Base-by-base conservation (phyloP, 164 flowering plant genomes). In the Magnolia kwangsiensis region DNA sequence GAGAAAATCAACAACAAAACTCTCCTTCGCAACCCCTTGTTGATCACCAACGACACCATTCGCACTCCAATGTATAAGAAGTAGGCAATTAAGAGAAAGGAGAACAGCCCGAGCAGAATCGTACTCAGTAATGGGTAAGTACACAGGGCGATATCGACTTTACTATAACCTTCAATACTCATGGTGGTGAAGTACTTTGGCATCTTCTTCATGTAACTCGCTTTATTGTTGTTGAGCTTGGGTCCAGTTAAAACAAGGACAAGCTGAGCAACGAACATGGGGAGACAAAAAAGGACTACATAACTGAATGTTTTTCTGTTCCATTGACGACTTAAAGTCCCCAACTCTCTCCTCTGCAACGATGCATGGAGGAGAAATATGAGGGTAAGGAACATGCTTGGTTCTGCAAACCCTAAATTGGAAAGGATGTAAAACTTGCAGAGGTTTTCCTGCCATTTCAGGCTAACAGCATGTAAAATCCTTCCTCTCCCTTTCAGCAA, bases 381-480 rank as follows among this genome's bases (percentile, higher is more conserved):
- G 18, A 92, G 84, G 66, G 92, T 90, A 72, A 96, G 92, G 74
- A 90, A 89, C 55, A 96, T 80, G 87, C 97, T 88, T 20, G 99
- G 99, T 84, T 96, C 99, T 82, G 99, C 89, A 85, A 96, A 91
- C 68, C 99, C 99, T 27, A 96, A 79, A 82, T 91, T 96, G 10
- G 98, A 91, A 24, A 96, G 85, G 65, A 96, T 88, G 82, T 96
- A 96, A 66, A 83, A 51, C 80, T 94, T 90, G 98, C 99, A 96
- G 8, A 90, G 72, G 49, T 77, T 89, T 75, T 91, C 89, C 87
- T 94, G 96, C 97, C 97, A 96, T 90, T 85, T 76, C 67, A 73
- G 76, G 78, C 73, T 76, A 29, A 92, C 78, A 24, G 86, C 65
- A 81, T 87, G 80, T 71, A 91, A 77, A 11, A 84, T 50, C 78